Conservation (phyloP, 768 basidiomycete species). For the Xanthoconium stramineum region DNA sequence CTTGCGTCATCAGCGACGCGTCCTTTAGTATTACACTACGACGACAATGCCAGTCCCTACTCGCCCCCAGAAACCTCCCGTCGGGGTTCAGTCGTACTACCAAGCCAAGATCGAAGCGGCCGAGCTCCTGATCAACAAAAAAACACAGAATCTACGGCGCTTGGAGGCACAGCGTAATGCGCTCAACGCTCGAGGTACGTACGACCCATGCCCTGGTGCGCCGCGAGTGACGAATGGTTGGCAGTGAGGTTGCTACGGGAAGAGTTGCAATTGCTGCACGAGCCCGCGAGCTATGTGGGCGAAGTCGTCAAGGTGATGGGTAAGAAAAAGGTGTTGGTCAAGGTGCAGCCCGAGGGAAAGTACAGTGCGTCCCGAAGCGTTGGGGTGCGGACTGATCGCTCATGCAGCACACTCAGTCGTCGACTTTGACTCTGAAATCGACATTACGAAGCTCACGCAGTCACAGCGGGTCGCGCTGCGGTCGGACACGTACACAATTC, state of each 20-base stretch:
- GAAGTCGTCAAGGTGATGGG: conserved; percentile 99
- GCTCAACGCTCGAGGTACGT: conserved; percentile 86
- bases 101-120: conserved; percentile 94
- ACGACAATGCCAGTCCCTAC: conserved; percentile 38
- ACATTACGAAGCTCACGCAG: conserved; percentile 74
- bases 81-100: conserved; percentile 86
- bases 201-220: not conserved
- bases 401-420: conserved; percentile 57
- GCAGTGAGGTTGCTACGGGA: conserved; percentile 86
- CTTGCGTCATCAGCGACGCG: conserved; percentile 1
- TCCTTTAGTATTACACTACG: not conserved
- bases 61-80: conserved; percentile 41
- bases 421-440: conserved; percentile 87
- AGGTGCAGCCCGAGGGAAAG: conserved; percentile 98
- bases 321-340: conserved; percentile 97
- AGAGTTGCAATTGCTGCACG: conserved; percentile 88
- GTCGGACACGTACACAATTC: conserved; percentile 93
- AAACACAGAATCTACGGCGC: conserved; percentile 92
- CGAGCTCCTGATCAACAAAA: conserved; percentile 91
- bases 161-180: conserved; percentile 98
- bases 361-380: conserved; percentile 66
- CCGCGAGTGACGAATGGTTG: not conserved
- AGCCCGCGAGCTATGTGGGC: conserved; percentile 96
- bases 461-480: conserved; percentile 92
- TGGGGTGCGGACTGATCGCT: not conserved